Conservation (phyloP, 129 eudicot species). For the Tanacetum coccineum region DNA sequence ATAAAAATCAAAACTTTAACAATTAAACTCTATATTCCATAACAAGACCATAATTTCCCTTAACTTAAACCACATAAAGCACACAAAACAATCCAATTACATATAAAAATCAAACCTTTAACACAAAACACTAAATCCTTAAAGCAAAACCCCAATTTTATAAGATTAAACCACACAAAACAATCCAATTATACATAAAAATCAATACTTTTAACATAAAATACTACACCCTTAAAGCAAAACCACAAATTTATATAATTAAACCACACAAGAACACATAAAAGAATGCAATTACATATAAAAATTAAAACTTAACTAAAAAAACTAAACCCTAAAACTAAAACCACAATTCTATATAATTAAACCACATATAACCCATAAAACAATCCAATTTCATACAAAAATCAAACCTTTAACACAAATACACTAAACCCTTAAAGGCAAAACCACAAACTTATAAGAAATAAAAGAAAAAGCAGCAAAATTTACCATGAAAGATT, state of each 20-base stretch:
- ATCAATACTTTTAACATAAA: neutral
- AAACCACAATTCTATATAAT: constrained; percentile 9
- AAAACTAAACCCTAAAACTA: constrained; percentile 12
- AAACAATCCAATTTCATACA: too few relatives aligned
- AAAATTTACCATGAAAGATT: constrained; percentile 41
- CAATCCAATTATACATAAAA: neutral
- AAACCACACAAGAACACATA: neutral
- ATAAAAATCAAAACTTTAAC: neutral
- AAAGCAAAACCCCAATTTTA: too few relatives aligned
- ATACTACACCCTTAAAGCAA: constrained; percentile 12
- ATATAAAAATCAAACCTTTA: neutral
- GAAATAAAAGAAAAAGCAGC: neutral
- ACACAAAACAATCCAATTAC: constrained; percentile 1
- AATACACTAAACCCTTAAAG: constrained; percentile 13
- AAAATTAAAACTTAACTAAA: neutral
- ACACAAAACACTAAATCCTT: too few relatives aligned
- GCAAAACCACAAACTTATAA: constrained; percentile 18
- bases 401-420: too few relatives aligned
- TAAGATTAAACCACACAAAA: too few relatives aligned
- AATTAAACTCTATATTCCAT: neutral
- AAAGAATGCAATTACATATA: neutral
- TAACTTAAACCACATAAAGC: neutral
- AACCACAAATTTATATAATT: too few relatives aligned
- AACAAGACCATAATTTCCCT: too few relatives aligned
- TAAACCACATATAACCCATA: too few relatives aligned